Base-by-base conservation (phyloP, 2,329 filamentous ascomycete genomes). In the Venturia pyrina region DNA sequence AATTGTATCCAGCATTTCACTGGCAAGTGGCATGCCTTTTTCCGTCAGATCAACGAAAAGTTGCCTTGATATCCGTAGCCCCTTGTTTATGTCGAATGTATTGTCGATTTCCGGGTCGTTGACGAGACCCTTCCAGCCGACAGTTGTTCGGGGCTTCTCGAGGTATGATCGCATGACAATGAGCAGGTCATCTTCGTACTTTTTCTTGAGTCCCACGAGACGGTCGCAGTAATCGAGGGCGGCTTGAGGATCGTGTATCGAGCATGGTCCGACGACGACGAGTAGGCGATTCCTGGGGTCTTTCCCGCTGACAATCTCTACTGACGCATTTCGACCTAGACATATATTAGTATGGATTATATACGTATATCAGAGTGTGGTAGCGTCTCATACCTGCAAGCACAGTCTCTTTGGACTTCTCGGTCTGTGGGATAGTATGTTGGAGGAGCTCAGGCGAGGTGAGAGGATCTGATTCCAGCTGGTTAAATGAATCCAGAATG, bases 1-100 rank as follows among this genome's bases (percentile, higher is more conserved):
- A 76, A 98, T 97, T 64, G 95, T 98, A 76, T 99, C 95, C 68
- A 99, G 83, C 91, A 99, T 97, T 80, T 99, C 95, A 76, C 88
- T 93, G 56, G 95, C 95, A 72, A 99, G 88, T 40, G 95, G 95
- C 90, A 99, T 96, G 73, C 95, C 95, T 80, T 87, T 89, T 76
- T 86, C 83, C 0, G 93, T 98, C 71, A 99, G 82, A 76, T 98
- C 92, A 69, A 96, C 88, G 78, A 97, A 98, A 75, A 99, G 84
- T 78, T 98, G 88, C 71, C 95, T 85, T 66, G 91, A 90, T 65
- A 92, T 82, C 63, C 90, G 87, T 73, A 99, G 79, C 24, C 95
- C 95, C 83, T 98, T 98, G 84, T 98, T 98, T 81, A 99, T 98
- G 80, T 97, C 88, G 89, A 96, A 98, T 78, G 89, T 95, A 77